Base-by-base conservation (phyloP, 1,284 basidiomycete genomes). In the Trichosporon sp. region DNA sequence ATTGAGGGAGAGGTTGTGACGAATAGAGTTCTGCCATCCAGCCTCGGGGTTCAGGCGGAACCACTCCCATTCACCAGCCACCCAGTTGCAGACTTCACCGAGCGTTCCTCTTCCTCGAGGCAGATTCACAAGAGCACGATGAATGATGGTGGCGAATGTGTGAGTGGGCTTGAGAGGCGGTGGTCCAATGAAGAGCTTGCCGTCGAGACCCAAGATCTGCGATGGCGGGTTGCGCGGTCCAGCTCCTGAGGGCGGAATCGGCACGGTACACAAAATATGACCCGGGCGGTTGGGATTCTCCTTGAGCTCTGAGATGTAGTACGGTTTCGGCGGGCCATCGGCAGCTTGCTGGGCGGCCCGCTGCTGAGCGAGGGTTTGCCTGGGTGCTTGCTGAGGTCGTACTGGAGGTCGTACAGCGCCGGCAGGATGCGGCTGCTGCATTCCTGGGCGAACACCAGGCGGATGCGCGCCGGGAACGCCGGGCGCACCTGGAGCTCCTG, bases 1-100 rank as follows among this genome's bases (percentile, higher is more conserved):
- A 76, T 90, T 90, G 29, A 92, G 90, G 2, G 91, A 93, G 21
- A 96, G 81, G 77, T 93, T 95, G 78, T 95, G 93, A 46, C 93
- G 88, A 58, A 95, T 89, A 37, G 93, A 95, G 73, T 91, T 93
- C 88, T 95, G 91, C 93, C 93, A 95, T 44, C 89, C 90, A 11
- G 83, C 83, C 63, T 88, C 87, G 74, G 89, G 87, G 67, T 89
- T 87, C 73, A 88, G 87, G 62, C 87, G 86, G 83, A 94, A 97
- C 86, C 92, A 95, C 68, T 92, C 90, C 80, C 88, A 89, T 66
- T 87, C 88, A 57, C 88, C 88, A 73, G 89, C 87, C 67, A 96
- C 92, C 92, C 92, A 96, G 61, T 87, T 86, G 75, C 92, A 92
- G 58, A 96, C 92, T 73, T 95, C 92, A 69, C 94, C 91, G 65